Evolutionary conservation across 2,329 filamentous ascomycete genomes (phyloP), one percentile per base, ranked within the genome.

Genomic region (Coniochaeta sp.): DNA sequence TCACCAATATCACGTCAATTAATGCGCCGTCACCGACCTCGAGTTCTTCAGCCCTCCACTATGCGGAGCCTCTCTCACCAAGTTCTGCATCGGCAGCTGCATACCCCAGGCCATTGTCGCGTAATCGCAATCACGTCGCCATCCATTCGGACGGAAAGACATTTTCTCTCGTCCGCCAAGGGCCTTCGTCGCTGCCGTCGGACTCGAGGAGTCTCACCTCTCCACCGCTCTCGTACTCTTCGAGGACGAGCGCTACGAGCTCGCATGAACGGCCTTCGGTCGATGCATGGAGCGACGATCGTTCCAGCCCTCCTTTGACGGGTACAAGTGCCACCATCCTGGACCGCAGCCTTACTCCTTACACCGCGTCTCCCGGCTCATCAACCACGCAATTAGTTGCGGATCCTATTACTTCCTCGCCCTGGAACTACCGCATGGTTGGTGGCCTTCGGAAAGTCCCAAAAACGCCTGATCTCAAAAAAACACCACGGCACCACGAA

Each of bases 401-500:
- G 52, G 73, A 76, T 68, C 65, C 65, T 63, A 68, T 62, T 58
- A 57, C 65, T 52, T 70, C 73, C 19, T 74, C 80, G 17, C 76
- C 81, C 59, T 82, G 79, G 77, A 82, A 79, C 67, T 80, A 81
- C 66, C 79, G 78, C 64, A 75, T 85, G 69, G 73, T 79, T 55
- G 81, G 82, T 64, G 82, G 81, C 58, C 68, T 85, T 61, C 81
- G 82, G 59, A 82, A 81, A 67, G 80, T 84, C 19, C 72, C 74
- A 52, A 73, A 71, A 32, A 77, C 75, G 52, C 73, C 75, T 22
- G 77, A 81, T 65, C 63, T 71, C 60, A 79, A 79, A 69, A 74
- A 71, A 61, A 78, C 75, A 64, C 73, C 75, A 63, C 65, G 69
- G 59, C 61, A 65, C 36, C 63, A 66, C 56, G 61, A 65, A 38